Percentiles rank a stretch among this genome's conserved stretches.
These are phyloP conservation scores for Fusarium sp. DNA, from an alignment of 2,329 filamentous ascomycete genomes.

Conservation along the genomic window DNA sequence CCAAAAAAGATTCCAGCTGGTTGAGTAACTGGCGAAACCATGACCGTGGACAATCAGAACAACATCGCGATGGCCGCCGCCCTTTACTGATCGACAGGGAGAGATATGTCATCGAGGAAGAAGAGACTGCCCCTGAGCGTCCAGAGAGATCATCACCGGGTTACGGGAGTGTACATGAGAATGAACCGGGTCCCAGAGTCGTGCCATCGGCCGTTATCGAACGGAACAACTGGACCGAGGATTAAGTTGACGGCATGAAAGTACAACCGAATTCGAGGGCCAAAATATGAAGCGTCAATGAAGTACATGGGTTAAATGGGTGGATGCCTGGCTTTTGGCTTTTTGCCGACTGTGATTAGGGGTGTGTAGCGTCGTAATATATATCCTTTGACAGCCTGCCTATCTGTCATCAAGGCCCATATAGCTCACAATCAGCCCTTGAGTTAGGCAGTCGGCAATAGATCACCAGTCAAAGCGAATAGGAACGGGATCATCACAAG, in stretches of 20 bases:
- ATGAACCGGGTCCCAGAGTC: slow-evolving; percentile 37
- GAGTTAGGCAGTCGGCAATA: not conserved
- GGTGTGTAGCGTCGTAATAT: not conserved
- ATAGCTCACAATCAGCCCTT: not conserved
- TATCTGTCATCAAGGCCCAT: not conserved
- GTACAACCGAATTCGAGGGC: not conserved
- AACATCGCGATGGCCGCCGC: slow-evolving; percentile 30
- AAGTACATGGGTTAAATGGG: not conserved
- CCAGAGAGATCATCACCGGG: slow-evolving; percentile 10
- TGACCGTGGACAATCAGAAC: not conserved
- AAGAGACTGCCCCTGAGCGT: slow-evolving; percentile 10
- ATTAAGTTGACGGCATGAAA: not conserved
- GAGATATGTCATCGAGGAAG: slow-evolving; percentile 46
- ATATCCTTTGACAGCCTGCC: not conserved
- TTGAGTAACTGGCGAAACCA: slow-evolving; percentile 43
- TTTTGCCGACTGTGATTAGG: not conserved
- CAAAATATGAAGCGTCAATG: not conserved
- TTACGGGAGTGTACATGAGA: slow-evolving; percentile 35
- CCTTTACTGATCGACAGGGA: slow-evolving; percentile 41
- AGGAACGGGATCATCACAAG: not conserved
- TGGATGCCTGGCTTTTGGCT: not conserved
- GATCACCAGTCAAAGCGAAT: not conserved
- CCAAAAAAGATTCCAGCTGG: slow-evolving; percentile 44
- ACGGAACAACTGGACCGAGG: slow-evolving; percentile 41
- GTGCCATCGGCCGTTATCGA: slow-evolving; percentile 41